Conservation (phyloP, 768 basidiomycete species). For the Tulasnella sp. region DNA sequence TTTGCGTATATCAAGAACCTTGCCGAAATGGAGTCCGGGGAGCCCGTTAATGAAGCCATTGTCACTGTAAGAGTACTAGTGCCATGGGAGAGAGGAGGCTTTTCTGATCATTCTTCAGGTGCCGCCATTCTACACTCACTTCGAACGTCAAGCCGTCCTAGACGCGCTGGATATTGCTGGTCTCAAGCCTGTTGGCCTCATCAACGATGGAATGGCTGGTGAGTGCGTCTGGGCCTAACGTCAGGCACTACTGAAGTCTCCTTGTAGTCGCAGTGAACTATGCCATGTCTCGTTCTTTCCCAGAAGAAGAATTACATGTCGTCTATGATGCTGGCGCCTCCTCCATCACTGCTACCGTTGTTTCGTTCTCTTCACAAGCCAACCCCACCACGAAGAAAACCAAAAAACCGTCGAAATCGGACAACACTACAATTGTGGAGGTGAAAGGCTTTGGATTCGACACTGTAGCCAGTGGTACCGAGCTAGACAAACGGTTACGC, state of each 20-base stretch:
- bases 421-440: conserved; percentile 53
- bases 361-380: conserved; percentile 40
- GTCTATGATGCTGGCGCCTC: conserved; percentile 92
- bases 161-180: conserved; percentile 92
- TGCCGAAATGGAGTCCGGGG: conserved; percentile 58
- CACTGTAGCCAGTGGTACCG: conserved; percentile 61
- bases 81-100: no score
- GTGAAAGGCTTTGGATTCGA: conserved; percentile 68
- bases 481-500: conserved; percentile 70
- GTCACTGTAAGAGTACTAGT: conserved; percentile 41
- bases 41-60: conserved; percentile 71
- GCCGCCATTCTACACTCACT: conserved; percentile 80
- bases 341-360: conserved; percentile 64
- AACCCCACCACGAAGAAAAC: conserved; percentile 16
- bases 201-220: conserved; percentile 81
- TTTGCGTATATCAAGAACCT: conserved; percentile 80
- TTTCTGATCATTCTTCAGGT: conserved; percentile 27
- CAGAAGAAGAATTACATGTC: conserved; percentile 67
- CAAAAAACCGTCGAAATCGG: conserved; percentile 26
- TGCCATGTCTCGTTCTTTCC: conserved; percentile 89
- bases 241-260: not conserved
- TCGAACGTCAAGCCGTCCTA: conserved; percentile 79
- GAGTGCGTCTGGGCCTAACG: conserved; percentile 7
- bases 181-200: conserved; percentile 63
- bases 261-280: conserved; percentile 79